Percentiles rank a stretch among this genome's conserved stretches.
phyloP scores from a whole-genome alignment of 441 rosid genomes.

The Aquilaria agallochum region DNA sequence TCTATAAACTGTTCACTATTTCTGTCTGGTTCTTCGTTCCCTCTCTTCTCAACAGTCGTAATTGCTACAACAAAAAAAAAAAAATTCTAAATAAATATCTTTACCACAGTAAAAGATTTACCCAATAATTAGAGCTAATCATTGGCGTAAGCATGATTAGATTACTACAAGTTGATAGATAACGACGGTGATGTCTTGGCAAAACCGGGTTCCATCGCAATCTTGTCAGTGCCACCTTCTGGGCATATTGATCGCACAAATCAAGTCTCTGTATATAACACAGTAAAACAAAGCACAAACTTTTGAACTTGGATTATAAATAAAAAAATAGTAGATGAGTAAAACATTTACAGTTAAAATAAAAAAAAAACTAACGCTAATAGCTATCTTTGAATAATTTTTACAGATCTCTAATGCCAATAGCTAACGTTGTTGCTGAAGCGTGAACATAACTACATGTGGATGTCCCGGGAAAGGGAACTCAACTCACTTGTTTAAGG shows the following conservation, averaged over 20 bases:
- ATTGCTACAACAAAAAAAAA: constrained; percentile 19
- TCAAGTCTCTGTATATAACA: constrained; percentile 36
- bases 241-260: constrained; percentile 37
- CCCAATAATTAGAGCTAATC: neutral
- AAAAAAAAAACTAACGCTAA: neutral
- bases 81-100: neutral
- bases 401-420: neutral
- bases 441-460: neutral
- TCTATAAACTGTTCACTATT: constrained; percentile 6
- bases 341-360: neutral
- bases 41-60: constrained; percentile 11
- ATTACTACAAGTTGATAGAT: constrained; percentile 38
- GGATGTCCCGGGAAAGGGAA: neutral
- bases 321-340: neutral
- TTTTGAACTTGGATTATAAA: neutral
- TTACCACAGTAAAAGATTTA: neutral
- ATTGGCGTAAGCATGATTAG: neutral
- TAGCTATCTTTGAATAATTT: neutral
- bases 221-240: constrained; percentile 40
- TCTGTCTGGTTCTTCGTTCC: constrained; percentile 16
- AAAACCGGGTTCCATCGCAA: constrained; percentile 35
- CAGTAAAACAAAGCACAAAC: neutral
- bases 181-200: constrained; percentile 43
- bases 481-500: constrained; percentile 48
- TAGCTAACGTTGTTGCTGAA: neutral